Evolutionary conservation across 768 basidiomycete species (phyloP).

Genomic region (Tephrocybe rancida): DNA sequence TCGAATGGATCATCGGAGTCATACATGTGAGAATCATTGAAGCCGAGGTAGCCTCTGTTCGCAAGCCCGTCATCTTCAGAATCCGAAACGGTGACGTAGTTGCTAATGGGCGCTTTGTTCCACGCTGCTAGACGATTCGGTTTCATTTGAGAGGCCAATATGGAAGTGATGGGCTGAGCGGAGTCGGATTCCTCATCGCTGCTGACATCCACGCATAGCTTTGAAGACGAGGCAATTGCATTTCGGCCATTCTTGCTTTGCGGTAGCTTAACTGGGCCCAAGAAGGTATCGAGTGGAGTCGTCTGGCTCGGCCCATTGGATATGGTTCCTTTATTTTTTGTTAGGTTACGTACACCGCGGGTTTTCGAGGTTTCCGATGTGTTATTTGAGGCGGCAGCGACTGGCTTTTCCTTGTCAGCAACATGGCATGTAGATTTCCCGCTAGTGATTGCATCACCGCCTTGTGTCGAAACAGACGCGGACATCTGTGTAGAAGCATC

Average conservation of each 20-base stretch:
- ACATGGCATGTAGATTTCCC: background rate
- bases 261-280: background rate
- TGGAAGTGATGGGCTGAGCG: background rate
- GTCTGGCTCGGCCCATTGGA: background rate
- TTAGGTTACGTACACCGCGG: slow-evolving; percentile 5
- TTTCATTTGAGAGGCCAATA: slow-evolving; percentile 12
- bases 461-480: background rate
- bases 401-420: background rate
- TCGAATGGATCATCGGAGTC: slow-evolving; percentile 13
- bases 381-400: background rate
- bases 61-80: slow-evolving; percentile 11
- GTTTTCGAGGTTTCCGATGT: background rate
- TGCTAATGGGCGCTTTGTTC: background rate
- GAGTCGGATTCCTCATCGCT: slow-evolving; percentile 9
- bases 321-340: slow-evolving; percentile 8
- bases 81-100: slow-evolving; percentile 11
- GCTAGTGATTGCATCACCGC: background rate
- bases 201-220: background rate
- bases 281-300: background rate
- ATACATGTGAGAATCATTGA: slow-evolving; percentile 13
- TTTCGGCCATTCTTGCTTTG: background rate
- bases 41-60: background rate
- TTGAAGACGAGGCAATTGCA: background rate
- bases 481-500: background rate
- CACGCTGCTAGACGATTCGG: slow-evolving; percentile 9